Percentiles rank a stretch among this genome's conserved stretches.
Evolutionary conservation across 1,284 basidiomycete genomes (phyloP).

Genomic region (Amylostereum areolatum): DNA sequence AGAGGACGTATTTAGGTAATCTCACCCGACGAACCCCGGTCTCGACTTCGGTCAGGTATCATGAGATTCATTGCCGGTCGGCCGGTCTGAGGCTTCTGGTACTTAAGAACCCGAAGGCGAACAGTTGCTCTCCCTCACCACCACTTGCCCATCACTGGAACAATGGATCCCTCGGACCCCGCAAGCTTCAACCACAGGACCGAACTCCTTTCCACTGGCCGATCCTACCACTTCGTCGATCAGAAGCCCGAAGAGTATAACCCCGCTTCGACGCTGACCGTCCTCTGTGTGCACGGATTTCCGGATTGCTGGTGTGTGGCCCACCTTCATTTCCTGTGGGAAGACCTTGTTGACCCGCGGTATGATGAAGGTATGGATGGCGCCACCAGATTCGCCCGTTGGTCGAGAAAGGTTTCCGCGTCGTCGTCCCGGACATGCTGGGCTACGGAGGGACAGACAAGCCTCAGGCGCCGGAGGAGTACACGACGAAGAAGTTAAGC

Average conservation of each 20-base stretch:
- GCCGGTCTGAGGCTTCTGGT: no score
- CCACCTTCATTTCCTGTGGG: neutral
- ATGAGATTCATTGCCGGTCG: no score
- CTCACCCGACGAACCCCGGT: no score
- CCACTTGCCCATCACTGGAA: neutral
- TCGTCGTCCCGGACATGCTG: slow-evolving; percentile 66
- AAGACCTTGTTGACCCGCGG: neutral
- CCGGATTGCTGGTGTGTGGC: slow-evolving; percentile 54
- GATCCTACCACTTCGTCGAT: slow-evolving; percentile 63
- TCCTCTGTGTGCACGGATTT: slow-evolving; percentile 72
- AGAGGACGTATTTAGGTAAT: no score
- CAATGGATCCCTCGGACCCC: slow-evolving; percentile 46
- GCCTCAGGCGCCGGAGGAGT: slow-evolving; percentile 46
- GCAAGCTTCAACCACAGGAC: slow-evolving; percentile 46
- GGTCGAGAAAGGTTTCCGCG: slow-evolving; percentile 56
- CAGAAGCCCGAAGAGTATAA: slow-evolving; percentile 42
- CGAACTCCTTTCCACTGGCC: slow-evolving; percentile 47
- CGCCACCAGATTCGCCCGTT: slow-evolving; percentile 63
- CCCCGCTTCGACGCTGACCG: slow-evolving; percentile 33
- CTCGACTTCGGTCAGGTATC: no score
- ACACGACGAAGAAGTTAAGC: slow-evolving; percentile 53
- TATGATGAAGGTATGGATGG: slow-evolving; percentile 55
- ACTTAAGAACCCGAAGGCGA: no score
- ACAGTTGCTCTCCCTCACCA: no score
- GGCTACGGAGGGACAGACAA: slow-evolving; percentile 68